phyloP scores from a whole-genome alignment of 345 rosid species.

The Citrus reticulata region DNA sequence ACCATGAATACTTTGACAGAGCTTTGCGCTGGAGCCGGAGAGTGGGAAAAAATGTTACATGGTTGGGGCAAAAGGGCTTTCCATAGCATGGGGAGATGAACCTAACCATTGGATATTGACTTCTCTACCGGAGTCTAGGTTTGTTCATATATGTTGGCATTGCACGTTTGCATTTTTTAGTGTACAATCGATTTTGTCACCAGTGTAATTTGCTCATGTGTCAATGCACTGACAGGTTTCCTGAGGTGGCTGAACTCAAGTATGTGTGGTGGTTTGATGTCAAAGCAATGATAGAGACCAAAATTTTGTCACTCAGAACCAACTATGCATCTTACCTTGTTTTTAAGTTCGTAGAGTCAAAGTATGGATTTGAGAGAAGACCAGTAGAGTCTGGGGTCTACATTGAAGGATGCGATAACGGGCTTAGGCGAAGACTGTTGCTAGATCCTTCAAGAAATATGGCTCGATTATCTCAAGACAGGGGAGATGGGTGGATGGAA shows the following conservation, averaged over 20 bases:
- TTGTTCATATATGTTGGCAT: neutral
- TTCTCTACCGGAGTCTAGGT: slow-evolving; percentile 22
- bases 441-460: neutral
- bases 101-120: slow-evolving; percentile 26
- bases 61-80: slow-evolving; percentile 26
- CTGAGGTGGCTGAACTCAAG: slow-evolving; percentile 24
- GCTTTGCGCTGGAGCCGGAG: slow-evolving; percentile 21
- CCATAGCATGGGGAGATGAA: slow-evolving; percentile 26
- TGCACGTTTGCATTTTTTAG: neutral
- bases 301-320: too few species aligned
- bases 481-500: slow-evolving; percentile 45
- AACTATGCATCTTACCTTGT: too few species aligned
- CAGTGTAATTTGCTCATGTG: neutral
- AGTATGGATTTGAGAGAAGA: too few species aligned
- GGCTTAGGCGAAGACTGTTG: too few species aligned
- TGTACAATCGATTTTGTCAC: neutral
- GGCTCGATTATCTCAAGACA: slow-evolving; percentile 2
- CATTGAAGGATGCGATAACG: too few species aligned
- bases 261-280: slow-evolving; percentile 12
- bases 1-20: neutral
- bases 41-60: slow-evolving; percentile 33
- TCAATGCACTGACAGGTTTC: slow-evolving; percentile 11
- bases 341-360: too few species aligned
- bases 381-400: too few species aligned
- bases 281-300: slow-evolving; percentile 10